Conservation (phyloP, 83 land plant genomes). For the Larix sibirica region DNA sequence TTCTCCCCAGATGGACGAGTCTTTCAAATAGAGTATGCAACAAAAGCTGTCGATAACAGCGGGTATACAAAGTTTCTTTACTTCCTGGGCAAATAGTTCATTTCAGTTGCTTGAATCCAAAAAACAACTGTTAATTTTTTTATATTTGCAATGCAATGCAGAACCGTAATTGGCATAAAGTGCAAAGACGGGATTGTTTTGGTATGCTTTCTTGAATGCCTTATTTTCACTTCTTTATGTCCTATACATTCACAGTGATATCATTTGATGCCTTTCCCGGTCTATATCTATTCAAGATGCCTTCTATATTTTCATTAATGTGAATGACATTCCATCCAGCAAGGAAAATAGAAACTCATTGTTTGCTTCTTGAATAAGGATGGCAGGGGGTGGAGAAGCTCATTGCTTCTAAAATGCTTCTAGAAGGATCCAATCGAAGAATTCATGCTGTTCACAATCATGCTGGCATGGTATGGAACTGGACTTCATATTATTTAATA, state of each 20-base stretch:
- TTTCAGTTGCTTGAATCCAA: background rate
- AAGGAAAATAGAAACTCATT: background rate
- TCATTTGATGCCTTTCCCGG: background rate
- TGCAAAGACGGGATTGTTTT: constrained; percentile 98
- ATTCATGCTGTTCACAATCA: constrained; percentile 94
- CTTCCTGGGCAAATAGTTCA: background rate
- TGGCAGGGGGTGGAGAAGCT: constrained; percentile 96
- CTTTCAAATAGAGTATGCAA: constrained; percentile 97
- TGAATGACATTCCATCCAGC: background rate
- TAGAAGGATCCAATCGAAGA: constrained; percentile 94
- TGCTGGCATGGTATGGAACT: constrained; percentile 82
- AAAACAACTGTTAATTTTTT: background rate
- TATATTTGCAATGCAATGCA: constrained; percentile 21
- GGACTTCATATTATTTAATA: background rate
- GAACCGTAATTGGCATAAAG: constrained; percentile 90
- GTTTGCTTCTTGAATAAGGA: constrained; percentile 11
- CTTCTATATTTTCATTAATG: background rate
- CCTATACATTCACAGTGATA: background rate
- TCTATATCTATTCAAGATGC: background rate
- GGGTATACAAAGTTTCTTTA: constrained; percentile 42
- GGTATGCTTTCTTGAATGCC: constrained; percentile 45
- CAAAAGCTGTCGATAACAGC: constrained; percentile 97
- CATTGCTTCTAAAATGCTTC: constrained; percentile 88
- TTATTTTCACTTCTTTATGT: background rate
- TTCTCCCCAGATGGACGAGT: constrained; percentile 99